These are phyloP conservation scores for Panaeolus cyanescens DNA, from an alignment of 768 basidiomycete genomes.

Conservation along the genomic window DNA sequence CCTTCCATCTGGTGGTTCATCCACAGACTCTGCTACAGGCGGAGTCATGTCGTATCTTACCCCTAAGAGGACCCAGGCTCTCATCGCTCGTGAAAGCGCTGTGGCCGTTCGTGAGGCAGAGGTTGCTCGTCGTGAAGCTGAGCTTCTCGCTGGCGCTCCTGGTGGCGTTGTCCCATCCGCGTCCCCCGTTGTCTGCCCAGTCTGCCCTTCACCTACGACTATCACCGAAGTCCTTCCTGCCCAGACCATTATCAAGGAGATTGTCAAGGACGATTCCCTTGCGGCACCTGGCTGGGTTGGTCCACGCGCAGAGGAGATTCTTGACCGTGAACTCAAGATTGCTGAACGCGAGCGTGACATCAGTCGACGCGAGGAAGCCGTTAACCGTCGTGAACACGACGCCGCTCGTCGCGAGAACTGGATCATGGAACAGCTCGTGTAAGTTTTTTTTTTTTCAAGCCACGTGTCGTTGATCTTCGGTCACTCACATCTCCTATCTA, in stretches of 20 bases:
- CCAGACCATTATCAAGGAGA: slow-evolving; percentile 86
- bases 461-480: background rate
- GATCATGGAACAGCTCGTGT: slow-evolving; percentile 96
- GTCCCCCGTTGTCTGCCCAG: slow-evolving; percentile 50
- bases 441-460: slow-evolving; percentile 26
- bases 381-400: slow-evolving; percentile 86
- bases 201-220: slow-evolving; percentile 55
- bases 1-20: slow-evolving; percentile 59
- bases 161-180: slow-evolving; percentile 72
- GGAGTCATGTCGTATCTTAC: slow-evolving; percentile 69
- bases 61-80: slow-evolving; percentile 80
- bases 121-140: slow-evolving; percentile 87
- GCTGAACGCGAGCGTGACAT: slow-evolving; percentile 87
- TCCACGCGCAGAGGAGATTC: slow-evolving; percentile 74
- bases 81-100: slow-evolving; percentile 76
- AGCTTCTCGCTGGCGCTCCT: slow-evolving; percentile 79
- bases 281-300: slow-evolving; percentile 83
- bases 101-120: slow-evolving; percentile 86
- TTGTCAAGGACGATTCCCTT: slow-evolving; percentile 80
- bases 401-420: slow-evolving; percentile 84
- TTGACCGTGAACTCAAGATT: slow-evolving; percentile 84
- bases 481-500: slow-evolving; percentile 3
- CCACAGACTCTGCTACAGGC: slow-evolving; percentile 44
- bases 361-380: slow-evolving; percentile 80
- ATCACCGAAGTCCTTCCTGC: slow-evolving; percentile 58